A percentile compares a stretch with the other conserved stretches of the same genome.
Evolutionary conservation across 495 filamentous ascomycete species (phyloP).

Genomic region (Penicillium parvum): DNA sequence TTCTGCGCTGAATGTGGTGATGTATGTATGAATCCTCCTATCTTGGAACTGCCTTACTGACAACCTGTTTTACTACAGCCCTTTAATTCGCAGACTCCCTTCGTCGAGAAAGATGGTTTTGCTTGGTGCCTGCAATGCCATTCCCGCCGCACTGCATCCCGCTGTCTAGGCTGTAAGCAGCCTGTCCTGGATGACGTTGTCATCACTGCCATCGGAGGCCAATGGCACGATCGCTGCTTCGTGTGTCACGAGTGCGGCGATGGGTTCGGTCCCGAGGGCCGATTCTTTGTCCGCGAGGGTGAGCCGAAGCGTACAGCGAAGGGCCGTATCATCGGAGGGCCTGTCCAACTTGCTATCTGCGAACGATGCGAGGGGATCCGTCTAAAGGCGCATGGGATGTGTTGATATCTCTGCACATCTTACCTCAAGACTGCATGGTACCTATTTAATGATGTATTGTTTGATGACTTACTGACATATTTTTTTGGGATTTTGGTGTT

Average conservation of each 20-base stretch:
- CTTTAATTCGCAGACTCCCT: constrained; percentile 74
- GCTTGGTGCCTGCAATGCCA: constrained; percentile 96
- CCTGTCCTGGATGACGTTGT: constrained; percentile 85
- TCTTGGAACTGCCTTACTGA: background rate
- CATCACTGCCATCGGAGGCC: constrained; percentile 77
- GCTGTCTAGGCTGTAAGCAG: constrained; percentile 79
- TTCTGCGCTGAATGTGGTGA: constrained; percentile 99
- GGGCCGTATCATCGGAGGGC: constrained; percentile 45
- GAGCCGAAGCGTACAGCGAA: constrained; percentile 49
- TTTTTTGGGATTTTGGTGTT: constrained; percentile 11
- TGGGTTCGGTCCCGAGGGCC: constrained; percentile 55
- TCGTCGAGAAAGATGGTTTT: constrained; percentile 98
- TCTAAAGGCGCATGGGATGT: constrained; percentile 50
- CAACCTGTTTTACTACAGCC: constrained; percentile 41
- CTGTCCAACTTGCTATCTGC: constrained; percentile 53
- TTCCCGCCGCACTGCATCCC: constrained; percentile 80
- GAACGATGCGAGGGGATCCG: constrained; percentile 60
- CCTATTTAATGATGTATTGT: constrained; percentile 20
- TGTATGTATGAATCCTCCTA: constrained; percentile 35
- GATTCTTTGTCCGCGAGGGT: constrained; percentile 59
- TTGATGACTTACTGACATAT: constrained; percentile 20
- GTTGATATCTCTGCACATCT: constrained; percentile 20
- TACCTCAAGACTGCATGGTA: background rate
- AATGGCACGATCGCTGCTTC: constrained; percentile 95
- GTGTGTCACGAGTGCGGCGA: constrained; percentile 67